Evolutionary conservation across 345 rosid genomes (phyloP).

Genomic region (Gossypium stocksii): DNA sequence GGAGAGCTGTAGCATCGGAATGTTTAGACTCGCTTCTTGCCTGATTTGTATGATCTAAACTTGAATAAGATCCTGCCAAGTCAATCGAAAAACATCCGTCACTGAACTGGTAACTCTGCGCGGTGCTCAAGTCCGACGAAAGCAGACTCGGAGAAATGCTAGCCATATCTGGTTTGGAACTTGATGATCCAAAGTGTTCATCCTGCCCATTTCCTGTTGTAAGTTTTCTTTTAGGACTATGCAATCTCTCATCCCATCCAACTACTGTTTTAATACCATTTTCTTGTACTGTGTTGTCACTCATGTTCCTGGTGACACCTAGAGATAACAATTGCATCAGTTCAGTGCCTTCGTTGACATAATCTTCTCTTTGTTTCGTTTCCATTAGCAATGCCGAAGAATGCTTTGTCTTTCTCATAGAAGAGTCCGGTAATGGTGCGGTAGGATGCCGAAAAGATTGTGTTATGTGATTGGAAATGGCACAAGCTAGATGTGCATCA

Average conservation of each 20-base stretch:
- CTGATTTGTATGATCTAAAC: neutral
- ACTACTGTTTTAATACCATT: constrained; percentile 4
- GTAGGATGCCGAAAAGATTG: neutral
- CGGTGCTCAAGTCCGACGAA: constrained; percentile 29
- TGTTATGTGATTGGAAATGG: constrained; percentile 22
- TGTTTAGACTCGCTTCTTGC: constrained; percentile 2
- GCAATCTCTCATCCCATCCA: constrained; percentile 26
- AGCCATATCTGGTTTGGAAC: neutral
- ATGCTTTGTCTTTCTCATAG: constrained; percentile 7
- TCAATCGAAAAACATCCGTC: constrained; percentile 48
- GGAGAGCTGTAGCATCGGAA: neutral
- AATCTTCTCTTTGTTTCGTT: constrained; percentile 14
- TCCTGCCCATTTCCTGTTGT: neutral
- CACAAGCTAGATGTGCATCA: constrained; percentile 45
- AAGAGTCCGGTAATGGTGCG: neutral
- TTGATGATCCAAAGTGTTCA: neutral
- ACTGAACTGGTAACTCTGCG: constrained; percentile 42
- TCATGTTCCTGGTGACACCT: neutral
- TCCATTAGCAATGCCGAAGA: constrained; percentile 18
- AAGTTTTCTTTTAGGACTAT: constrained; percentile 15
- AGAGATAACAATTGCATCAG: constrained; percentile 27
- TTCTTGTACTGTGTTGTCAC: constrained; percentile 7
- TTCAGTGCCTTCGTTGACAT: constrained; percentile 25
- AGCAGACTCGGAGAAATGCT: constrained; percentile 10
- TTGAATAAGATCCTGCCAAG: constrained; percentile 33